Percentiles rank a stretch among this genome's conserved stretches.
These are phyloP conservation scores for Lentithecium fluviatile DNA, from an alignment of 495 filamentous ascomycete species.

Conservation along the genomic window DNA sequence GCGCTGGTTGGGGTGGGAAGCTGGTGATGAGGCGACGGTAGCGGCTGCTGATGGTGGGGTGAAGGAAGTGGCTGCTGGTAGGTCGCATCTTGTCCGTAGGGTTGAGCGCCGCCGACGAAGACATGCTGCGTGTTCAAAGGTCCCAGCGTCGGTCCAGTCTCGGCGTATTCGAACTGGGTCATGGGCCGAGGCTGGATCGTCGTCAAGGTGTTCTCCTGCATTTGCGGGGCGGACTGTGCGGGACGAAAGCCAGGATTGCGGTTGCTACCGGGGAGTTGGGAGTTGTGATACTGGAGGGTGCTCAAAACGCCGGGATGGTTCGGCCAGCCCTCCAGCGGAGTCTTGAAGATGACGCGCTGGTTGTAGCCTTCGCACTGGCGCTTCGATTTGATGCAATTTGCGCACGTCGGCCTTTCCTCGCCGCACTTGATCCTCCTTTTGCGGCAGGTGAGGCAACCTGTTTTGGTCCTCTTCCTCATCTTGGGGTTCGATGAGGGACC, in stretches of 20 bases:
- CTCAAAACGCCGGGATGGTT: constrained; percentile 31
- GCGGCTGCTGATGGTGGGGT: constrained; percentile 23
- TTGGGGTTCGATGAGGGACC: constrained; percentile 30
- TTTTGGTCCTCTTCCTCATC: constrained; percentile 82
- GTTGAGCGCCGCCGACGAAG: neutral
- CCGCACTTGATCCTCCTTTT: constrained; percentile 96
- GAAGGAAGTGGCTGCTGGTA: constrained; percentile 28
- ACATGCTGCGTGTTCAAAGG: constrained; percentile 6
- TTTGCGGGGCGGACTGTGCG: constrained; percentile 4
- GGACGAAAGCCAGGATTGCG: constrained; percentile 6
- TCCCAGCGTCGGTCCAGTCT: constrained; percentile 10
- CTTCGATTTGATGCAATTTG: constrained; percentile 93
- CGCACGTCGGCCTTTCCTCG: constrained; percentile 87
- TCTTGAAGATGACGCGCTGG: constrained; percentile 88
- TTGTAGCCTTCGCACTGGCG: constrained; percentile 93
- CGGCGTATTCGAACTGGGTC: constrained; percentile 28
- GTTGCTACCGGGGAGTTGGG: constrained; percentile 34
- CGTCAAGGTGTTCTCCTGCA: constrained; percentile 6
- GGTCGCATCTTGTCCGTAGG: constrained; percentile 18
- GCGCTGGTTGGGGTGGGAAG: constrained; percentile 30
- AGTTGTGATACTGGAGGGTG: constrained; percentile 35
- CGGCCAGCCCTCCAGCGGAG: constrained; percentile 62
- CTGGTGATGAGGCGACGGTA: constrained; percentile 29
- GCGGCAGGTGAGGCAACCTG: constrained; percentile 93
- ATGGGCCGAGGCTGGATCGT: constrained; percentile 23